These are phyloP conservation scores for Leishmania braziliensis DNA, from an alignment of 208 protist species.

Conservation along the genomic window DNA sequence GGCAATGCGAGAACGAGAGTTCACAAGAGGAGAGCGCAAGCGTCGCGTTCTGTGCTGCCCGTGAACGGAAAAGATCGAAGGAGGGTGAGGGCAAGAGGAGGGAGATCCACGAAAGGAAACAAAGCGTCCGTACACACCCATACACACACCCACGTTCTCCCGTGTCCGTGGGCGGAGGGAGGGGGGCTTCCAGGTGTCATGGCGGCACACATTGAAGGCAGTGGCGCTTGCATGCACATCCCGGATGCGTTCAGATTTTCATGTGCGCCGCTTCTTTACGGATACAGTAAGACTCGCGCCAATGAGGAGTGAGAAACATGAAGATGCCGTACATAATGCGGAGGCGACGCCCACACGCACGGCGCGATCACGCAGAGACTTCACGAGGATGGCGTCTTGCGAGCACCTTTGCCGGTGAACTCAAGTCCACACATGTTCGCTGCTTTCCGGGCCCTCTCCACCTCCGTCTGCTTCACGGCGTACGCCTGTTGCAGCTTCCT, in stretches of 20 bases:
- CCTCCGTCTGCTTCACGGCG: slow-evolving; percentile 85
- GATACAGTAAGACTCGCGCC: neutral
- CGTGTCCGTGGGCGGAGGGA: neutral
- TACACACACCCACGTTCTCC: neutral
- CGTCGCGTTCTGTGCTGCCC: neutral
- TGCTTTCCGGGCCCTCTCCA: slow-evolving; percentile 75
- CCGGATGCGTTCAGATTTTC: neutral
- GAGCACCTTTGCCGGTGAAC: slow-evolving; percentile 67
- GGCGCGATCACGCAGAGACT: neutral
- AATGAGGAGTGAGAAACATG: neutral
- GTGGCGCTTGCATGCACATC: neutral
- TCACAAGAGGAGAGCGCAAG: neutral
- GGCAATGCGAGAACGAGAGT: neutral
- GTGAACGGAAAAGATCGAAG: neutral
- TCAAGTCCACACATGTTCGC: slow-evolving; percentile 84
- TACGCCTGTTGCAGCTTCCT: slow-evolving; percentile 69
- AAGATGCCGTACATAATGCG: neutral
- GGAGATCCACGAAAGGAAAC: neutral
- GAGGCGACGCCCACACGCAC: neutral
- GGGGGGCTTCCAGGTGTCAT: neutral
- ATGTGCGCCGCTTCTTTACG: neutral
- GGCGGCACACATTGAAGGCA: neutral
- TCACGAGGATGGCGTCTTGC: slow-evolving; percentile 19
- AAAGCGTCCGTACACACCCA: neutral
- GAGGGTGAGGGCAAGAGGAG: neutral